These are phyloP conservation scores for Elongisporangium undulatum DNA, from an alignment of 352 stramenopile species.

Conservation along the genomic window DNA sequence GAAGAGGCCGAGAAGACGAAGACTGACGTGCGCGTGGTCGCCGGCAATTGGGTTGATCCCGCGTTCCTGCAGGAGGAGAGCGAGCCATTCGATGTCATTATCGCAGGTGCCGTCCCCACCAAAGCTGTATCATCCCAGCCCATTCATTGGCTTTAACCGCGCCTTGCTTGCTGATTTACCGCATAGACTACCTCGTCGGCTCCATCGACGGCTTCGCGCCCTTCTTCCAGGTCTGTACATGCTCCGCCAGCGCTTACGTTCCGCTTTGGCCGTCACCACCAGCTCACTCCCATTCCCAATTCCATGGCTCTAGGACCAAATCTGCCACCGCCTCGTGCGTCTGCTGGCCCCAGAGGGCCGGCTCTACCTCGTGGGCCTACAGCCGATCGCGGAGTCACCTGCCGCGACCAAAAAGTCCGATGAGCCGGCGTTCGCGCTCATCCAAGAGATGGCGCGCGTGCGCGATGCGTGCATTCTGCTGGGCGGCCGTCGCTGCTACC, in stretches of 20 bases:
- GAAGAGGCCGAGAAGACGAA: slow-evolving; percentile 22
- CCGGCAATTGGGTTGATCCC: slow-evolving; percentile 72
- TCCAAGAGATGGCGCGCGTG: slow-evolving; percentile 67
- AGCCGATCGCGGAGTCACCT: slow-evolving; percentile 74
- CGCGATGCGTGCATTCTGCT: slow-evolving; percentile 90
- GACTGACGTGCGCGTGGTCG: slow-evolving; percentile 34
- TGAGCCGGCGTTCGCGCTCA: slow-evolving; percentile 20
- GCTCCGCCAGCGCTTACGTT: slow-evolving; percentile 14
- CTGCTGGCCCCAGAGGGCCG: slow-evolving; percentile 77
- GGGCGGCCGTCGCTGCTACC: slow-evolving; percentile 82
- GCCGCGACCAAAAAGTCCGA: slow-evolving; percentile 22
- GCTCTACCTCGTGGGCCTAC: slow-evolving; percentile 87
- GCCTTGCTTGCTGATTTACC: neutral
- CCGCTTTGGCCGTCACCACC: neutral
- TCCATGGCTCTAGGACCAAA: slow-evolving; percentile 25
- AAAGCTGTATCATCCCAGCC: neutral
- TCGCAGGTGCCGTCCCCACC: slow-evolving; percentile 34
- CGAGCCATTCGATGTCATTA: slow-evolving; percentile 65
- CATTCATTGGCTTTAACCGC: neutral
- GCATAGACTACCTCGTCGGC: slow-evolving; percentile 88
- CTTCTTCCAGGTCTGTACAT: slow-evolving; percentile 80
- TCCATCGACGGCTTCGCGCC: slow-evolving; percentile 91
- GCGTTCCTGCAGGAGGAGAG: slow-evolving; percentile 54
- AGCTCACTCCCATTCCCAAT: neutral
- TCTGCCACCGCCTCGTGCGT: slow-evolving; percentile 55